phyloP scores from a whole-genome alignment of 2,329 filamentous ascomycete genomes.

The Escovopsis sp. region DNA sequence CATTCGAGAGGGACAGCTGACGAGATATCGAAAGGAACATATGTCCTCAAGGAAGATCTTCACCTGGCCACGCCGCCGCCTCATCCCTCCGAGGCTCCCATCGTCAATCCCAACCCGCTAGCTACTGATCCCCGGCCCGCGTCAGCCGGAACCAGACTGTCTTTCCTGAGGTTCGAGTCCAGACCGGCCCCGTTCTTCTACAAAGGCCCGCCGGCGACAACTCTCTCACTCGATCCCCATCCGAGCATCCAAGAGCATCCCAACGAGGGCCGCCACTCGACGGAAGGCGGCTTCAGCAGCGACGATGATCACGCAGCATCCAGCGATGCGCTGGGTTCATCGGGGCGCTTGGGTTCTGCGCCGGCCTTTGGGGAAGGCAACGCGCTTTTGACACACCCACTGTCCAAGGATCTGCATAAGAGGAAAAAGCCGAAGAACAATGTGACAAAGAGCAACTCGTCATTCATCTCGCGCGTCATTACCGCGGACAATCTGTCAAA shows the following conservation, averaged over 20 bases:
- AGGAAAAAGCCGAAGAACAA: constrained; percentile 93
- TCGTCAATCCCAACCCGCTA: constrained; percentile 79
- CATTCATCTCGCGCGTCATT: constrained; percentile 93
- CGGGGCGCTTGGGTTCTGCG: constrained; percentile 28
- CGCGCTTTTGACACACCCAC: constrained; percentile 47
- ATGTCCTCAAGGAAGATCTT: constrained; percentile 79
- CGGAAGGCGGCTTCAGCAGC: constrained; percentile 40
- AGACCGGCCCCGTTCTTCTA: constrained; percentile 41
- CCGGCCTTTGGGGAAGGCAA: constrained; percentile 83
- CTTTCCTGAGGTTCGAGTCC: constrained; percentile 58
- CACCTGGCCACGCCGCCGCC: constrained; percentile 87
- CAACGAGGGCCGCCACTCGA: constrained; percentile 44
- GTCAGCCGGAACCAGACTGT: constrained; percentile 70
- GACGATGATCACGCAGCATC: constrained; percentile 41
- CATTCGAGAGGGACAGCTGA: constrained; percentile 3
- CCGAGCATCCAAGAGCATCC: constrained; percentile 47
- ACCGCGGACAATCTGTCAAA: constrained; percentile 71
- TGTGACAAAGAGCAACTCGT: constrained; percentile 96
- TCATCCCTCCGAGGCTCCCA: constrained; percentile 82
- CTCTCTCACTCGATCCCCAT: constrained; percentile 29
- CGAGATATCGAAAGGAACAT: constrained; percentile 50
- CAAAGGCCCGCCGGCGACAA: constrained; percentile 36
- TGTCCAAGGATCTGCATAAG: constrained; percentile 62
- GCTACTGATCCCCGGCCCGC: constrained; percentile 75
- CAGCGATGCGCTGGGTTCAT: constrained; percentile 32